Percentiles rank a stretch among this genome's conserved stretches.
These are phyloP conservation scores for Zygoascus sp. DNA, from an alignment of 1,139 yeast species.

Conservation along the genomic window DNA sequence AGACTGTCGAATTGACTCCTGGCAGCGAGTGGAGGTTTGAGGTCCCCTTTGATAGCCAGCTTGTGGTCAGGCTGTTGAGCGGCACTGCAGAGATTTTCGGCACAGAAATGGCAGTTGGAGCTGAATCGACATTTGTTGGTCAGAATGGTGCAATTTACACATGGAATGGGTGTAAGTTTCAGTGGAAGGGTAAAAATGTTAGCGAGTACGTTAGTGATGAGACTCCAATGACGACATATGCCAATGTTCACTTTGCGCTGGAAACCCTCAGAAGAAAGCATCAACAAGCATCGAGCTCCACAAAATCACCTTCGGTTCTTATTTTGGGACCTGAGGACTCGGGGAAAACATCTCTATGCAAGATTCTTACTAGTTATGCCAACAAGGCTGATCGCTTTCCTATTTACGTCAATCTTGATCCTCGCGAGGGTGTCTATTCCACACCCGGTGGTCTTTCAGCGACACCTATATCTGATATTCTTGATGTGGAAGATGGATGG, in stretches of 20 bases:
- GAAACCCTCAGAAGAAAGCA: conserved; percentile 50
- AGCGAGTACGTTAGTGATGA: conserved; percentile 69
- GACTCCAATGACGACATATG: conserved; percentile 56
- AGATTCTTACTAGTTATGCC: conserved; percentile 71
- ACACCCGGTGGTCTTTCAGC: conserved; percentile 86
- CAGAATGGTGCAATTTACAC: conserved; percentile 59
- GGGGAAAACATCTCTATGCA: conserved; percentile 76
- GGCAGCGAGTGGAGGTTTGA: conserved; percentile 80
- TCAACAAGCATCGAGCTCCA: conserved; percentile 12
- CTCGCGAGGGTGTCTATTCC: conserved; percentile 70
- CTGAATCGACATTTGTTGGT: conserved; percentile 56
- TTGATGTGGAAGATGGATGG: conserved; percentile 81
- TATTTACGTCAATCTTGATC: conserved; percentile 75
- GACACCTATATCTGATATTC: conserved; percentile 71
- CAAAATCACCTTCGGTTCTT: conserved; percentile 55
- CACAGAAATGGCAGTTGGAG: conserved; percentile 77
- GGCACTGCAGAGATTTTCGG: conserved; percentile 93
- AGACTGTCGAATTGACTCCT: conserved; percentile 25
- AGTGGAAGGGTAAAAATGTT: conserved; percentile 34
- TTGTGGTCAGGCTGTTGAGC: conserved; percentile 49
- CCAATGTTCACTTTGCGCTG: conserved; percentile 71
- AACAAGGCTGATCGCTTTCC: conserved; percentile 58
- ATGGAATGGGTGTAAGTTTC: conserved; percentile 48
- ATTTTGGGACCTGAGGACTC: conserved; percentile 66
- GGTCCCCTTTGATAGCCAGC: conserved; percentile 52